These are phyloP conservation scores for Friedmanniomyces simplex DNA, from an alignment of 495 filamentous ascomycete genomes.

Conservation along the genomic window DNA sequence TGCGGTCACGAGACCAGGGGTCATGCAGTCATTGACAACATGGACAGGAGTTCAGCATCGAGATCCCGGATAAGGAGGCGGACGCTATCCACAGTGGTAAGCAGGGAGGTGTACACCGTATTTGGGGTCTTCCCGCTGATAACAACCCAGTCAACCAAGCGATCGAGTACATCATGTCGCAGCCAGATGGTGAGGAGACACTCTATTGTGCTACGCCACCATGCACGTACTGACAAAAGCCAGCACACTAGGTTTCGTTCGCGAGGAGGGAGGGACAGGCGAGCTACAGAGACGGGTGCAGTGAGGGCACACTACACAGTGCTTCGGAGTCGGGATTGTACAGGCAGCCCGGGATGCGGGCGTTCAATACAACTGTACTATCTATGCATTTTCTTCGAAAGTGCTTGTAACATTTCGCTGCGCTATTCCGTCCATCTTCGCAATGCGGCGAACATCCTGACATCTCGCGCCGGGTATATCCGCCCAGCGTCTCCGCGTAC, in stretches of 20 bases:
- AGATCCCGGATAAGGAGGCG: conserved; percentile 99
- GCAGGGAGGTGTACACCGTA: conserved; percentile 27
- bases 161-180: conserved; percentile 85
- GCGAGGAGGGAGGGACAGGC: not conserved
- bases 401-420: not conserved
- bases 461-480: too few relatives aligned
- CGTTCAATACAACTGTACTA: conserved; percentile 19
- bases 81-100: conserved; percentile 93
- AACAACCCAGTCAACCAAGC: conserved; percentile 72
- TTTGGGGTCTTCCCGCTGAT: conserved; percentile 14
- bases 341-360: conserved; percentile 4
- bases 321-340: conserved; percentile 9
- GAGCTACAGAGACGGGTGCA: not conserved
- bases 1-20: conserved; percentile 9
- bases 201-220: not conserved
- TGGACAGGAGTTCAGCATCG: conserved; percentile 93
- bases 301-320: not conserved
- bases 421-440: not conserved
- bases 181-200: conserved; percentile 63
- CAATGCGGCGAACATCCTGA: too few relatives aligned
- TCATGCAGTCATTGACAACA: conserved; percentile 24
- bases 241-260: conserved; percentile 26
- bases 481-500: too few relatives aligned
- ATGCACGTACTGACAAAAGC: conserved; percentile 15
- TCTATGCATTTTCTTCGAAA: not conserved